Conservation (phyloP, 805 yeast genomes). For the Nakazawaea wickerhamii region DNA sequence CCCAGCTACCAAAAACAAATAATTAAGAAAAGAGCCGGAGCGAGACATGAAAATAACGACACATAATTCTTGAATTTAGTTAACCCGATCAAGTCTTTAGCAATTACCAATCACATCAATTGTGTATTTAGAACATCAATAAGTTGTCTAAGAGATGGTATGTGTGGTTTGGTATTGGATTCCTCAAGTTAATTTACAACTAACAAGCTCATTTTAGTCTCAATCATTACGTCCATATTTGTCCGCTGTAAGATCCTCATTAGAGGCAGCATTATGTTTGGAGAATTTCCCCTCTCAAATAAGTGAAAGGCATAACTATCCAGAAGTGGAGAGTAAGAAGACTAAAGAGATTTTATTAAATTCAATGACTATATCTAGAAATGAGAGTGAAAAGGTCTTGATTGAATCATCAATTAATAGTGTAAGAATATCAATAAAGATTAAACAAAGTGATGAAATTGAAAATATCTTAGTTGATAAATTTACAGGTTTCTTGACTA, state of each 20-base stretch:
- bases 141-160: background rate
- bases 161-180: no score
- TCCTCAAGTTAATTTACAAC: no score
- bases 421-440: slow-evolving; percentile 82
- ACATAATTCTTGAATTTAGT: background rate
- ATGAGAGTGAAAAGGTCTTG: slow-evolving; percentile 86
- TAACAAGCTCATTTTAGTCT: slow-evolving; percentile 45
- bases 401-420: slow-evolving; percentile 94
- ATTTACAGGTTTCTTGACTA: slow-evolving; percentile 88
- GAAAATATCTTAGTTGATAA: slow-evolving; percentile 92
- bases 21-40: no score
- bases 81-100: no score
- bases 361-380: slow-evolving; percentile 86
- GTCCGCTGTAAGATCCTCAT: slow-evolving; percentile 86
- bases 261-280: slow-evolving; percentile 88
- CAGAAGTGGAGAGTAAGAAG: slow-evolving; percentile 86
- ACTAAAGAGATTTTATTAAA: slow-evolving; percentile 81
- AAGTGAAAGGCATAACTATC: slow-evolving; percentile 95
- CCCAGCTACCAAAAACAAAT: no score
- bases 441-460: slow-evolving; percentile 97
- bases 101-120: no score
- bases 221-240: slow-evolving; percentile 95
- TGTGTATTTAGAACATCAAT: background rate
- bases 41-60: background rate
- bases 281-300: slow-evolving; percentile 93